Conservation (phyloP, 371 early-diverging fungal species). For the Umbelopsis sp. region DNA sequence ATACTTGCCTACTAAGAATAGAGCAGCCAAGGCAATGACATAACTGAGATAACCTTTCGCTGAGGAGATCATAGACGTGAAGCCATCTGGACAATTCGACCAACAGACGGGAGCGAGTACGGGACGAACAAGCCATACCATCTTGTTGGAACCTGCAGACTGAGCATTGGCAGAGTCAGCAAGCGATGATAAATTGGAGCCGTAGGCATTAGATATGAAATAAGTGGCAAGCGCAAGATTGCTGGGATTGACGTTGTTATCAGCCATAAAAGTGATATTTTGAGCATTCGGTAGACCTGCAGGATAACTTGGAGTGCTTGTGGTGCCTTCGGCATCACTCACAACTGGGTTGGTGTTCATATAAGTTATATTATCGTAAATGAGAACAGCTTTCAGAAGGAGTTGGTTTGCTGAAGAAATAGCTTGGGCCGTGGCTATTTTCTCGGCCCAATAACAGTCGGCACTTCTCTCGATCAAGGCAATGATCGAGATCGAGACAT, state of each 20-base stretch:
- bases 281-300: conserved; percentile 28
- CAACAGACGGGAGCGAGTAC: conserved; percentile 18
- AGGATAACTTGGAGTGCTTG: conserved; percentile 29
- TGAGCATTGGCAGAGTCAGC: conserved; percentile 22
- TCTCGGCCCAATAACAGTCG: conserved; percentile 39
- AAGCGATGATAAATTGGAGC: conserved; percentile 19
- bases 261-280: conserved; percentile 37
- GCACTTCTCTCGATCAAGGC: conserved; percentile 38
- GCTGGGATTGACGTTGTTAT: conserved; percentile 32
- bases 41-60: conserved; percentile 43
- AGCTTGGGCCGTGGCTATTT: conserved; percentile 27
- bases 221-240: conserved; percentile 32
- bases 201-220: conserved; percentile 32
- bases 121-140: conserved; percentile 25
- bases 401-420: conserved; percentile 29
- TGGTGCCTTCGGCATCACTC: conserved; percentile 23
- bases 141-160: conserved; percentile 17
- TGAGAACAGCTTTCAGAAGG: conserved; percentile 31
- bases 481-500: conserved; percentile 29
- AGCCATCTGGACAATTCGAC: conserved; percentile 17
- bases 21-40: conserved; percentile 40
- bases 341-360: conserved; percentile 16
- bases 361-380: conserved; percentile 36
- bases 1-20: conserved; percentile 43
- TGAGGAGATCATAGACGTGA: conserved; percentile 20